Percentiles rank a stretch among this genome's conserved stretches.
These are phyloP conservation scores for Trichoderma brevicompactum DNA, from an alignment of 2,329 filamentous ascomycete species.

Conservation along the genomic window DNA sequence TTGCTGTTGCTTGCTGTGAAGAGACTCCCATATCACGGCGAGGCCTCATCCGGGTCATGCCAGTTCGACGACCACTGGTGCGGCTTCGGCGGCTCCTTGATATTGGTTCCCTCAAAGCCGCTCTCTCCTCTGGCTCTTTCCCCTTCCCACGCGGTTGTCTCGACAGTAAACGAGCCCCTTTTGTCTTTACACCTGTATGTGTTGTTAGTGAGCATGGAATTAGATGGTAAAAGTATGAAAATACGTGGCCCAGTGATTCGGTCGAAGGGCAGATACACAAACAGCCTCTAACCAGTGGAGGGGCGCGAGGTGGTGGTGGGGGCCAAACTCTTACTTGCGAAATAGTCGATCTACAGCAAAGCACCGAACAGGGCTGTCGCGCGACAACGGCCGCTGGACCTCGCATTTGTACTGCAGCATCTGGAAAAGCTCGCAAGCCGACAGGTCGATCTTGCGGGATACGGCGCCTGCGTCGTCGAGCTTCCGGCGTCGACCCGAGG, in stretches of 20 bases:
- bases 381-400: conserved; percentile 53
- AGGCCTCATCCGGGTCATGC: conserved; percentile 41
- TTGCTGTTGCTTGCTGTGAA: background rate
- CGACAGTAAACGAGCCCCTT: conserved; percentile 62
- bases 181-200: conserved; percentile 59
- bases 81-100: conserved; percentile 32
- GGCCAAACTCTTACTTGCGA: conserved; percentile 50
- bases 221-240: background rate
- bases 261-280: background rate
- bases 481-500: conserved; percentile 58
- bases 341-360: conserved; percentile 64
- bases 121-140: conserved; percentile 31
- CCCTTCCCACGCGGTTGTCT: conserved; percentile 67
- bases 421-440: conserved; percentile 59
- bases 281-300: background rate
- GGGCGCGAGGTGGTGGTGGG: background rate
- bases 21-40: conserved; percentile 27
- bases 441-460: conserved; percentile 52
- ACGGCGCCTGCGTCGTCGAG: conserved; percentile 42
- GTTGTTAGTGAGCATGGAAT: background rate
- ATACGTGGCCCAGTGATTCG: background rate
- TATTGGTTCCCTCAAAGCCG: background rate
- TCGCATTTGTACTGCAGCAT: conserved; percentile 66
- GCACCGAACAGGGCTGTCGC: conserved; percentile 57
- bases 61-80: conserved; percentile 44